A percentile compares a stretch with the other conserved stretches of the same genome.
Conservation (phyloP, 768 basidiomycete species). For the Suillus ampliporus region DNA sequence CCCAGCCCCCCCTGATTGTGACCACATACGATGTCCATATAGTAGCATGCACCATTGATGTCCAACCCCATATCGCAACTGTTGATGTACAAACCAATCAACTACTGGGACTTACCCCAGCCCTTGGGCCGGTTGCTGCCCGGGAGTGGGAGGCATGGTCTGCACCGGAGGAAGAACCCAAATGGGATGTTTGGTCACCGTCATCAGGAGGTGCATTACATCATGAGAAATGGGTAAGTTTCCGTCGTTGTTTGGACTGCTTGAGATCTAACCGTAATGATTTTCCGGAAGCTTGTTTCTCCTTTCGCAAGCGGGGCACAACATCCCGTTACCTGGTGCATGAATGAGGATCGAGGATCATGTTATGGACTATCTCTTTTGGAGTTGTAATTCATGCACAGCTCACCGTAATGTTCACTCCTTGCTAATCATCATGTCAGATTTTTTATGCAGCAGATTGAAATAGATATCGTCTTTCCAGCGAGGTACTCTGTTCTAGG, state of each 20-base stretch:
- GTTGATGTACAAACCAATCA: slow-evolving; percentile 11
- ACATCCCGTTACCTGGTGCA: not conserved
- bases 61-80: slow-evolving; percentile 1
- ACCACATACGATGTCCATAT: slow-evolving; percentile 12
- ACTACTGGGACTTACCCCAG: not conserved
- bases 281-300: not conserved
- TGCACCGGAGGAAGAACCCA: no score
- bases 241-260: not conserved
- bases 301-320: not conserved
- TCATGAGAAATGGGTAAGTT: slow-evolving; percentile 10
- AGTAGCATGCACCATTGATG: slow-evolving; percentile 15
- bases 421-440: not conserved
- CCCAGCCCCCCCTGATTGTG: not conserved
- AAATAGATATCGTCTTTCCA: not conserved
- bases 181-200: slow-evolving; percentile 18
- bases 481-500: fast-evolving
- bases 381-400: not conserved
- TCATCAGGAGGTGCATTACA: not conserved
- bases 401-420: not conserved
- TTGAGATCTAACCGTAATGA: not conserved
- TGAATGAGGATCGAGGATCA: not conserved
- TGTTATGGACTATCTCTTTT: slow-evolving; percentile 4
- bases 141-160: not conserved
- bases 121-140: not conserved
- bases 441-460: slow-evolving; percentile 3